phyloP scores from a whole-genome alignment of 1,284 basidiomycete species.

The Marasmius oreades region DNA sequence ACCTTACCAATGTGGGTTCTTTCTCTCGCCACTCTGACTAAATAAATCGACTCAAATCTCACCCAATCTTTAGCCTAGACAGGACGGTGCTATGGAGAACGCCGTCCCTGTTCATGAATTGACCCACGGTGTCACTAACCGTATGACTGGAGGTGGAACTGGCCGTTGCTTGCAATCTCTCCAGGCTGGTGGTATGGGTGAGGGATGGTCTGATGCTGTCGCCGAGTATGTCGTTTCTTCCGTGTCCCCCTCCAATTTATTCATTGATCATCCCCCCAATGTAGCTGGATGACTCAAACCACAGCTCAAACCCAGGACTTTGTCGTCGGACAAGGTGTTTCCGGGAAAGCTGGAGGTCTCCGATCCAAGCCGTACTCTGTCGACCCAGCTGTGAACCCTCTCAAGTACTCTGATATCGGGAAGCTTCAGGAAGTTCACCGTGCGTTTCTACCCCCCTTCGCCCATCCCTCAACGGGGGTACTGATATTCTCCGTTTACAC shows the following conservation, averaged over 20 bases:
- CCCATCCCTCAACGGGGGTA: no score
- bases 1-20: slow-evolving; percentile 25
- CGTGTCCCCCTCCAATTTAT: not conserved
- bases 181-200: slow-evolving; percentile 49
- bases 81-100: slow-evolving; percentile 37
- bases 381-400: slow-evolving; percentile 33
- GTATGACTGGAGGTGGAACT: slow-evolving; percentile 43
- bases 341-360: slow-evolving; percentile 29
- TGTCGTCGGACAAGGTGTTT: slow-evolving; percentile 36
- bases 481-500: no score
- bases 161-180: slow-evolving; percentile 46
- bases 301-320: slow-evolving; percentile 31
- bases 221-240: slow-evolving; percentile 35
- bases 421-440: slow-evolving; percentile 36
- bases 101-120: slow-evolving; percentile 36
- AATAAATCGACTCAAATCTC: not conserved
- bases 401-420: slow-evolving; percentile 35
- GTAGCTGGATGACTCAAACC: slow-evolving; percentile 37
- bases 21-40: not conserved
- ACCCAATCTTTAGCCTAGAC: slow-evolving; percentile 22
- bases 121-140: slow-evolving; percentile 37
- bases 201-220: slow-evolving; percentile 54
- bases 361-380: slow-evolving; percentile 39
- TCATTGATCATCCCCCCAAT: not conserved
- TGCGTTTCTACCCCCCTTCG: not conserved